Conservation (phyloP, 768 basidiomycete species). For the Gloeopeniophorella convolvens region DNA sequence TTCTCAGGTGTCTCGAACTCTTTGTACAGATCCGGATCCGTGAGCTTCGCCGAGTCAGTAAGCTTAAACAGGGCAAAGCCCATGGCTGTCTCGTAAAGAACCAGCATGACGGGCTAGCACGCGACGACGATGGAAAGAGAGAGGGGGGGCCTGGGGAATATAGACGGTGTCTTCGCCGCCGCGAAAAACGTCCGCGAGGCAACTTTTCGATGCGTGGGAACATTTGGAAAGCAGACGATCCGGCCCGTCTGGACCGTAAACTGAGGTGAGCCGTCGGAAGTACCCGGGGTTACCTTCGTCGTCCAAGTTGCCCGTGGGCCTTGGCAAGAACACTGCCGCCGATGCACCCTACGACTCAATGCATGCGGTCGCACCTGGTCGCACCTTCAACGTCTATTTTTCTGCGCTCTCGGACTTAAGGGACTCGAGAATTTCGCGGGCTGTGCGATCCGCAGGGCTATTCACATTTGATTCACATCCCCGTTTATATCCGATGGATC, state of each 20-base stretch:
- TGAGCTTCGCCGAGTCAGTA: conserved; percentile 80
- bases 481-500: no score
- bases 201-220: conserved; percentile 15
- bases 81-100: conserved; percentile 92
- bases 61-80: conserved; percentile 99
- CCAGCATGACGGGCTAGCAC: conserved; percentile 59
- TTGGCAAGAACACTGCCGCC: no score
- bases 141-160: background rate
- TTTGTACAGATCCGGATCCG: conserved; percentile 80
- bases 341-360: no score
- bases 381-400: no score
- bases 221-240: background rate
- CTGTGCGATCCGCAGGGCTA: no score
- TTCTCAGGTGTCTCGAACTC: conserved; percentile 90
- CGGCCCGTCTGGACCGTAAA: background rate
- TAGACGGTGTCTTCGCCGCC: background rate
- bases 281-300: no score
- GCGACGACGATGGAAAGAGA: background rate
- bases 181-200: background rate
- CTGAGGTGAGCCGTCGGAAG: no score
- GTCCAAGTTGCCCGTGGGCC: no score
- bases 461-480: no score
- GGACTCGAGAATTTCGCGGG: no score
- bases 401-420: no score
- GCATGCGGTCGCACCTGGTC: no score